Conservation (phyloP, 2,329 filamentous ascomycete genomes). For the Penicillium sp. region DNA sequence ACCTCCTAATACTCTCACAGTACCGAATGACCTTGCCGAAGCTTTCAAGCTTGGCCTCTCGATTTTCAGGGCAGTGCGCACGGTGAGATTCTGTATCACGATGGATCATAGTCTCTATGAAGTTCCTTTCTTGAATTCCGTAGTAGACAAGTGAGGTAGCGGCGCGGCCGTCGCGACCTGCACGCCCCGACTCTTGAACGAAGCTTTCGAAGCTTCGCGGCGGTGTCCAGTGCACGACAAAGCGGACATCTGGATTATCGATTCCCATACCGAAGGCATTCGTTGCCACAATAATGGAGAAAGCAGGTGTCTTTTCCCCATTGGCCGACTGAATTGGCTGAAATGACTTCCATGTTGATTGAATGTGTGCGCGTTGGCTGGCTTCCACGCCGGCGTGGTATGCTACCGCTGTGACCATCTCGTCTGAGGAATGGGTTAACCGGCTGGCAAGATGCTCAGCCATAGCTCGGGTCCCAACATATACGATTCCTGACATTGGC, state of each 20-base stretch:
- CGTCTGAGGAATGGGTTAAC: constrained; percentile 28
- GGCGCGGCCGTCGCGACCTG: constrained; percentile 84
- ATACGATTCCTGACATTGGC: constrained; percentile 49
- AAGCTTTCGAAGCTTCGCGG: constrained; percentile 94
- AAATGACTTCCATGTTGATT: constrained; percentile 41
- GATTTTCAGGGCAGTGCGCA: constrained; percentile 36
- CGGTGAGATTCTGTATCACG: constrained; percentile 34
- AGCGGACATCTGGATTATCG: constrained; percentile 90
- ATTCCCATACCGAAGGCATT: constrained; percentile 98
- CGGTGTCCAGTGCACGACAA: constrained; percentile 91
- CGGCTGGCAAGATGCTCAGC: constrained; percentile 41
- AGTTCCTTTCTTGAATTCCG: constrained; percentile 78
- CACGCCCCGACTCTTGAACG: constrained; percentile 91
- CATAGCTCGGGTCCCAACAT: constrained; percentile 43
- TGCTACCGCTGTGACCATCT: constrained; percentile 43
- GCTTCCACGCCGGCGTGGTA: constrained; percentile 65
- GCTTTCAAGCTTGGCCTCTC: constrained; percentile 55
- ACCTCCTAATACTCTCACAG: constrained; percentile 72
- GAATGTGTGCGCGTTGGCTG: constrained; percentile 63
- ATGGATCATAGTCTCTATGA: constrained; percentile 51
- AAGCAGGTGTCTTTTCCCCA: constrained; percentile 54
- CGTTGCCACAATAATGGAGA: constrained; percentile 90
- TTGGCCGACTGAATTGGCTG: constrained; percentile 6
- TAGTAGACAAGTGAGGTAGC: constrained; percentile 89
- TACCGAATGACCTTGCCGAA: constrained; percentile 70